phyloP scores from a whole-genome alignment of 1,284 basidiomycete genomes.

The Phellinidium pouzarii region DNA sequence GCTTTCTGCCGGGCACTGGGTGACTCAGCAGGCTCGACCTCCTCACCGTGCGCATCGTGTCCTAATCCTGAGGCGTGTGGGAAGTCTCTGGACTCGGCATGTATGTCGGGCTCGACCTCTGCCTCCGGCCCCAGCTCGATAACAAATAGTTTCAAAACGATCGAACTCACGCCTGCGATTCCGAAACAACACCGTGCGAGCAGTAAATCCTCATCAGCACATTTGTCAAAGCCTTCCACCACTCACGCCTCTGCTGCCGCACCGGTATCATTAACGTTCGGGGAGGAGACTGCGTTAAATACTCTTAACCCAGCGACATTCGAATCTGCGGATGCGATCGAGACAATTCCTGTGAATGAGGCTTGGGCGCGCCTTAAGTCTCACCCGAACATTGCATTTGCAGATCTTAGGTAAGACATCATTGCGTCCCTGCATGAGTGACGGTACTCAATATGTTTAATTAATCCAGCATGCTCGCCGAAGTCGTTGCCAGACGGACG shows the following conservation, averaged over 20 bases:
- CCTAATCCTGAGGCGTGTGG: conserved; percentile 31
- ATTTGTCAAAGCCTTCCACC: conserved; percentile 25
- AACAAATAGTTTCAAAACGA: background rate
- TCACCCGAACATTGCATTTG: conserved; percentile 81
- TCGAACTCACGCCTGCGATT: conserved; percentile 1
- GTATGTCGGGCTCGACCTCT: conserved; percentile 20
- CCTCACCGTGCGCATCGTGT: conserved; percentile 47
- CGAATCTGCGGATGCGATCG: conserved; percentile 21
- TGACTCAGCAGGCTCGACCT: conserved; percentile 41
- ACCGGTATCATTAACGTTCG: conserved; percentile 15
- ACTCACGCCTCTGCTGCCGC: conserved; percentile 5
- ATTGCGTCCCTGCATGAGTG: background rate
- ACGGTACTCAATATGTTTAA: background rate
- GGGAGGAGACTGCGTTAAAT: background rate
- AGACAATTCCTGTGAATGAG: conserved; percentile 73
- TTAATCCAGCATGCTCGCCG: conserved; percentile 46
- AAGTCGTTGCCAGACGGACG: conserved; percentile 79
- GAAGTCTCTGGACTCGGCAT: conserved; percentile 20
- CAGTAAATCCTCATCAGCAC: conserved; percentile 25
- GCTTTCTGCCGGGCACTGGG: conserved; percentile 79
- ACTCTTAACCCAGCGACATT: conserved; percentile 6
- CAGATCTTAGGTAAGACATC: conserved; percentile 56
- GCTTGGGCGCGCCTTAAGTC: conserved; percentile 85
- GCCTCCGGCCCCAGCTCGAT: background rate
- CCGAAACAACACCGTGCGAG: conserved; percentile 12